phyloP scores from a whole-genome alignment of 2,329 filamentous ascomycete species.

The Aureobasidium namibiae region DNA sequence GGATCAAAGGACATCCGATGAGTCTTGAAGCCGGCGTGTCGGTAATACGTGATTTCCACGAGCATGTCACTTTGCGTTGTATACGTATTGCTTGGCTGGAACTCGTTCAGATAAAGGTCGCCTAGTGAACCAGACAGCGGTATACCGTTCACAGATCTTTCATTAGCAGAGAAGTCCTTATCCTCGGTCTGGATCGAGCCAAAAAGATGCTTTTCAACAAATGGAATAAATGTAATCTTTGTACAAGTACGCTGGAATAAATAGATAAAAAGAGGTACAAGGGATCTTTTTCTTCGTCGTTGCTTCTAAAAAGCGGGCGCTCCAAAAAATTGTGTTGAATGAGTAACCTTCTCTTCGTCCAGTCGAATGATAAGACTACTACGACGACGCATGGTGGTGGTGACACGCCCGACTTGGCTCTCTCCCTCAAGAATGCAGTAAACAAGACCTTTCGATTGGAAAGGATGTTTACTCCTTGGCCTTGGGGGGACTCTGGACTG shows the following conservation, averaged over 20 bases:
- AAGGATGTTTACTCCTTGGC: not conserved
- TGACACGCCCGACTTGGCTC: not conserved
- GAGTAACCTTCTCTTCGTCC: constrained; percentile 11
- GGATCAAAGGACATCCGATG: not conserved
- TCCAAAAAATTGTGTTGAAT: constrained; percentile 5
- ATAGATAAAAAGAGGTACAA: constrained; percentile 9
- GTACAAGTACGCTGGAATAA: constrained; percentile 11
- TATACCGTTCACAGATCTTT: not conserved
- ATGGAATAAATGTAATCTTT: constrained; percentile 5
- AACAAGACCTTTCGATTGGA: not conserved
- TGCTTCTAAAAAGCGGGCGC: constrained; percentile 6
- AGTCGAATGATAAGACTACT: not conserved
- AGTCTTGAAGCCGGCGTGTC: not conserved
- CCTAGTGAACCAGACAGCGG: not conserved
- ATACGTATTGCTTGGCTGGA: not conserved
- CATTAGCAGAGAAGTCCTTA: not conserved
- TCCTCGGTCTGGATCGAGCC: not conserved
- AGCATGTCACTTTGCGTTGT: not conserved
- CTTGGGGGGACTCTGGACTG: constrained; percentile 54
- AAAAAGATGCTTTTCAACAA: too few species aligned
- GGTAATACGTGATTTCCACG: not conserved
- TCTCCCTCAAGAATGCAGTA: not conserved
- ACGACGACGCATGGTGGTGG: not conserved
- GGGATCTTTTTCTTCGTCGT: constrained; percentile 11
- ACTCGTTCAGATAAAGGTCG: not conserved